These are phyloP conservation scores for Clarkia xantiana DNA, from an alignment of 345 rosid species.

Conservation along the genomic window DNA sequence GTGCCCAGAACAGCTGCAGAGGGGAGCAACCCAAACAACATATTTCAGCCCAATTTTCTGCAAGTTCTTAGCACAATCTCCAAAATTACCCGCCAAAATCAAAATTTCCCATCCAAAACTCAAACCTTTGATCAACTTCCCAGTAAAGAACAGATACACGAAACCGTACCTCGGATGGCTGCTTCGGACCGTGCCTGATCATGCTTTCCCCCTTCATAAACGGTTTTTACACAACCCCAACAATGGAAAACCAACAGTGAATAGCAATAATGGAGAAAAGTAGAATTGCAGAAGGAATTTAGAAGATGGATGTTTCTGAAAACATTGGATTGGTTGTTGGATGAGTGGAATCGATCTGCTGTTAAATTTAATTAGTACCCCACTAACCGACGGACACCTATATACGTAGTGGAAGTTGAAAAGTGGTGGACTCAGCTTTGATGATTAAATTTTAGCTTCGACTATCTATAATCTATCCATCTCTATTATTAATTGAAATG, in stretches of 20 bases:
- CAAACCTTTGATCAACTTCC: neutral
- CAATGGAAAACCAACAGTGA: neutral
- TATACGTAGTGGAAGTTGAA: too few species aligned
- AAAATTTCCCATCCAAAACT: neutral
- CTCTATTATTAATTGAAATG: too few species aligned
- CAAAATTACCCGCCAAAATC: constrained; percentile 4
- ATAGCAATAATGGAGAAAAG: neutral
- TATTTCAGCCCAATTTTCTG: constrained; percentile 63
- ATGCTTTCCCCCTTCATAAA: neutral
- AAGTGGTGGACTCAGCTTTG: too few species aligned
- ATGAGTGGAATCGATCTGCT: too few species aligned
- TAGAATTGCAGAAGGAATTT: neutral
- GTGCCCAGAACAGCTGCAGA: constrained; percentile 80
- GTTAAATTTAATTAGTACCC: too few species aligned
- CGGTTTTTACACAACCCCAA: neutral
- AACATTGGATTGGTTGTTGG: too few species aligned
- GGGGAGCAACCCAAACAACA: constrained; percentile 75
- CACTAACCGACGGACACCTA: too few species aligned
- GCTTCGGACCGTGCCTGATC: constrained; percentile 27
- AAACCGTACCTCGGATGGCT: constrained; percentile 24
- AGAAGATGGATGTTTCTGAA: neutral
- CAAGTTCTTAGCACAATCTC: constrained; percentile 16
- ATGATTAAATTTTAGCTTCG: too few species aligned
- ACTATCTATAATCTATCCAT: too few species aligned
- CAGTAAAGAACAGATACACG: neutral